These are phyloP conservation scores for Epithele typhae DNA, from an alignment of 768 basidiomycete species.

Conservation along the genomic window DNA sequence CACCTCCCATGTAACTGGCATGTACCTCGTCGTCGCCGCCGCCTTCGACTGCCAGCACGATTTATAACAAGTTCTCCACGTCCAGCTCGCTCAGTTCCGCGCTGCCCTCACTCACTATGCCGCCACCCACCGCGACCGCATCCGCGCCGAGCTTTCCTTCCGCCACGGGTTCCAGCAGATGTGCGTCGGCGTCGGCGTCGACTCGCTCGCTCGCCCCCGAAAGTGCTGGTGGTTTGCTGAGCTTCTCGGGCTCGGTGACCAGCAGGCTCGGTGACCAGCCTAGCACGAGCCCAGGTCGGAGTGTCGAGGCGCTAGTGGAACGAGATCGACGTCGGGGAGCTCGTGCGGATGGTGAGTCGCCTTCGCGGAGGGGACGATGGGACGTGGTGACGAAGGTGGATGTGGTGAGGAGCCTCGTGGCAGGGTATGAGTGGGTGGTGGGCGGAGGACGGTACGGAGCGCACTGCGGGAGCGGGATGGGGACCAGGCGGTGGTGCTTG, in stretches of 20 bases:
- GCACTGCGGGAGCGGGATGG: slow-evolving; percentile 88
- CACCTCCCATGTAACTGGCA: too few relatives aligned
- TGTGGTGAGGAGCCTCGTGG: slow-evolving; percentile 76
- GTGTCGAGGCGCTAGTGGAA: slow-evolving; percentile 85
- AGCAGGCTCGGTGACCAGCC: slow-evolving; percentile 96
- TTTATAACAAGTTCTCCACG: slow-evolving; percentile 79
- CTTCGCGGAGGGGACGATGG: slow-evolving; percentile 64
- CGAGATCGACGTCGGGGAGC: slow-evolving; percentile 86
- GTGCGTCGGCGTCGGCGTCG: slow-evolving; percentile 93
- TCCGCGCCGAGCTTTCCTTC: slow-evolving; percentile 80
- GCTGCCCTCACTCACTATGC: slow-evolving; percentile 78
- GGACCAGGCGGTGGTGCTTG: slow-evolving; percentile 81
- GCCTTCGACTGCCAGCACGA: slow-evolving; percentile 84
- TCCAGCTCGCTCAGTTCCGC: slow-evolving; percentile 83
- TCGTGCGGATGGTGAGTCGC: slow-evolving; percentile 73
- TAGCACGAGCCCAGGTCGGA: slow-evolving; percentile 88
- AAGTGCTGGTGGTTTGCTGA: slow-evolving; percentile 93
- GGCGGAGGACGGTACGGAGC: slow-evolving; percentile 77
- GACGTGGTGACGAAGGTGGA: slow-evolving; percentile 84
- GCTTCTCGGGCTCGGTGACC: slow-evolving; percentile 83
- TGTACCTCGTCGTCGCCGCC: slow-evolving; percentile 80
- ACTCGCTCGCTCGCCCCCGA: slow-evolving; percentile 84
- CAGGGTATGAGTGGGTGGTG: slow-evolving; percentile 68
- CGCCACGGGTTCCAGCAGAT: slow-evolving; percentile 92
- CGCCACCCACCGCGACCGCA: slow-evolving; percentile 75